These are phyloP conservation scores for Pleurotus tuoliensis DNA, from an alignment of 768 basidiomycete genomes.

Conservation along the genomic window DNA sequence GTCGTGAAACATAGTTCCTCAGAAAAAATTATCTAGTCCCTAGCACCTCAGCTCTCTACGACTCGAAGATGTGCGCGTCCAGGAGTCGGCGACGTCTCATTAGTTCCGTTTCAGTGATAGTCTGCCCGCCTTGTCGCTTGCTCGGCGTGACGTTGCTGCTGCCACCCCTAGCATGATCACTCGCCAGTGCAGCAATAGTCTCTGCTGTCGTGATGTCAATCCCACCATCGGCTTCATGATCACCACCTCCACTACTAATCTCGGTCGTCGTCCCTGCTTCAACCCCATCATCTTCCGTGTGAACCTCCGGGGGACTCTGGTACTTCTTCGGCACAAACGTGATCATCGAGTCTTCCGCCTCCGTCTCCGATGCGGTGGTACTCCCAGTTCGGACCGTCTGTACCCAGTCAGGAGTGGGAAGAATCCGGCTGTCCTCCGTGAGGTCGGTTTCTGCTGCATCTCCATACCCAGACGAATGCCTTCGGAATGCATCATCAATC, in stretches of 20 bases:
- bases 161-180: neutral
- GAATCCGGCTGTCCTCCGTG: neutral
- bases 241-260: neutral
- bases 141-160: slow-evolving; percentile 16
- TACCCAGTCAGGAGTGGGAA: neutral
- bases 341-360: slow-evolving; percentile 67
- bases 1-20: slow-evolving; percentile 5
- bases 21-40: slow-evolving; percentile 11
- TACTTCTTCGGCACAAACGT: slow-evolving; percentile 65
- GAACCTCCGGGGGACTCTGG: slow-evolving; percentile 17
- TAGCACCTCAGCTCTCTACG: slow-evolving; percentile 11
- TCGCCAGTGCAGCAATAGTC: neutral
- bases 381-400: slow-evolving; percentile 11
- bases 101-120: slow-evolving; percentile 74
- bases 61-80: slow-evolving; percentile 64
- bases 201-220: slow-evolving; percentile 15
- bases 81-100: slow-evolving; percentile 76
- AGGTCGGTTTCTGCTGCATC: neutral
- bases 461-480: slow-evolving; percentile 19
- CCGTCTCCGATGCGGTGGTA: slow-evolving; percentile 47
- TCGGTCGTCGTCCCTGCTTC: neutral
- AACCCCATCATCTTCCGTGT: slow-evolving; percentile 17
- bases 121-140: slow-evolving; percentile 52
- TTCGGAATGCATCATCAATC: slow-evolving; percentile 77
- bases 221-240: neutral